Evolutionary conservation across 2,329 filamentous ascomycete species (phyloP).

Genomic region (Claviceps digitariae): DNA sequence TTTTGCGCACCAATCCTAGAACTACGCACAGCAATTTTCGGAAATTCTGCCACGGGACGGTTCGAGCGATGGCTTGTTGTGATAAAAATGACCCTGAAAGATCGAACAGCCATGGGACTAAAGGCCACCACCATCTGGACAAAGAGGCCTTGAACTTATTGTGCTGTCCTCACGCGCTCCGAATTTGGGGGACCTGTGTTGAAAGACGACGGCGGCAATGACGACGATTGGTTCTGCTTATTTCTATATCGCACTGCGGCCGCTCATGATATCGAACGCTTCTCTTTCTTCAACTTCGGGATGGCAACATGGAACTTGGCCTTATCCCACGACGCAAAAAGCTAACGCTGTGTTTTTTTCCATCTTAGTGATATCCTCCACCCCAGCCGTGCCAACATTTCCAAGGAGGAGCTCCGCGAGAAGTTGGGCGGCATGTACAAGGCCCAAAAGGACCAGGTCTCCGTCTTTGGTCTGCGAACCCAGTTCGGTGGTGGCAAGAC

Average conservation of each 20-base stretch:
- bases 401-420: constrained; percentile 94
- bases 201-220: neutral
- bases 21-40: neutral
- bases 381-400: constrained; percentile 95
- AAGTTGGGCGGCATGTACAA: constrained; percentile 97
- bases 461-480: constrained; percentile 95
- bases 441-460: constrained; percentile 93
- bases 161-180: no score
- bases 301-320: neutral
- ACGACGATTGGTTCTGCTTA: neutral
- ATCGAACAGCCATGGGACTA: neutral
- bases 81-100: neutral
- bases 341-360: constrained; percentile 8
- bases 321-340: neutral
- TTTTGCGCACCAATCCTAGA: neutral
- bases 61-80: neutral
- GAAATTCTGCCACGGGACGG: neutral
- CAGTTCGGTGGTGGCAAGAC: constrained; percentile 99
- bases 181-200: no score
- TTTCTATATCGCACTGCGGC: neutral
- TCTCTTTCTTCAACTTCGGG: neutral
- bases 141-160: neutral
- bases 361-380: constrained; percentile 87
- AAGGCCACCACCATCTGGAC: no score
- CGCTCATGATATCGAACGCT: constrained; percentile 3